Evolutionary conservation across 2,329 filamentous ascomycete species (phyloP).

Genomic region (Microascus cirrosus): DNA sequence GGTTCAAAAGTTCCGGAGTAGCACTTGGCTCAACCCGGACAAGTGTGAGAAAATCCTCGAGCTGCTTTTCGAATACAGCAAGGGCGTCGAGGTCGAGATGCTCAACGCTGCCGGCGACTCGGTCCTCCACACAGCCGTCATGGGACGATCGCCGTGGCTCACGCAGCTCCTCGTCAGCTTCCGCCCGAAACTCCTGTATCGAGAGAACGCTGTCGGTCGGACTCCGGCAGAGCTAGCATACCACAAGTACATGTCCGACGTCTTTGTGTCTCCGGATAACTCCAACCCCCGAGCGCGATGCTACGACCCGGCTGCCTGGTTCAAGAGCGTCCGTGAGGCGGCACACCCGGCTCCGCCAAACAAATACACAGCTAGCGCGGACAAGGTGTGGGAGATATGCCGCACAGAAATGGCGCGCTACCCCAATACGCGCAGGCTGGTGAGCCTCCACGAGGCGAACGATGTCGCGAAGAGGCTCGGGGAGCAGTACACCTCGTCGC

Average conservation of each 20-base stretch:
- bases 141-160: conserved; percentile 21
- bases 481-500: conserved; percentile 29
- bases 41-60: conserved; percentile 28
- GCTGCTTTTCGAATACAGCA: conserved; percentile 41
- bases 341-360: neutral
- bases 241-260: conserved; percentile 33
- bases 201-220: conserved; percentile 66
- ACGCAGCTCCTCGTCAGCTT: conserved; percentile 37
- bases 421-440: conserved; percentile 32
- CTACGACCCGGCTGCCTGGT: neutral
- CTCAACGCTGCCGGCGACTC: conserved; percentile 57
- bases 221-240: conserved; percentile 60
- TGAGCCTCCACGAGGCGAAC: conserved; percentile 44
- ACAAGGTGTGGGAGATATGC: conserved; percentile 3
- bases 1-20: conserved; percentile 21
- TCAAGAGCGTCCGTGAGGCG: neutral
- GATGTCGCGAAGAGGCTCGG: conserved; percentile 45
- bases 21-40: conserved; percentile 4
- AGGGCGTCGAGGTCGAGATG: conserved; percentile 42
- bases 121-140: conserved; percentile 46
- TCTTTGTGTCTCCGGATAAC: conserved; percentile 15
- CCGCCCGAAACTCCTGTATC: conserved; percentile 48
- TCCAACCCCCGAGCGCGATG: neutral
- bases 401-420: conserved; percentile 11
- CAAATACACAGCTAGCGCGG: neutral